A percentile compares a stretch with the other conserved stretches of the same genome.
phyloP scores from a whole-genome alignment of 495 filamentous ascomycete genomes.

The Tuber magnatum region DNA sequence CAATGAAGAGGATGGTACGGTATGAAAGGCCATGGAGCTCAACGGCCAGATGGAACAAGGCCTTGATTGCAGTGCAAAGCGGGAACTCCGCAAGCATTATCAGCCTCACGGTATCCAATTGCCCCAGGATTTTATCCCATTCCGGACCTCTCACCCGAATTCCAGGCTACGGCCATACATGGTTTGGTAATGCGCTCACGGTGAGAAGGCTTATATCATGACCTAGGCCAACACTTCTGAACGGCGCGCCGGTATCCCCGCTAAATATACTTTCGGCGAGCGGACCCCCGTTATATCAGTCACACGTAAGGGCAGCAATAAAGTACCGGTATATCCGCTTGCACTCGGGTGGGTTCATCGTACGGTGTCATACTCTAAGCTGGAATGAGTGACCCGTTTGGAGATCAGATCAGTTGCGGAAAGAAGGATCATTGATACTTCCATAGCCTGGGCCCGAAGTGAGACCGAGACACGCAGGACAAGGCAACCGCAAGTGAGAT shows the following conservation, averaged over 20 bases:
- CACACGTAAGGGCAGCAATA: background rate
- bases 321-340: background rate
- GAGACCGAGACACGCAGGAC: background rate
- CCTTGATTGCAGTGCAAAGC: background rate
- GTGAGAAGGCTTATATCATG: background rate
- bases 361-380: background rate
- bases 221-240: background rate
- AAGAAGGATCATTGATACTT: background rate
- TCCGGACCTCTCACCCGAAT: background rate
- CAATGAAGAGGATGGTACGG: background rate
- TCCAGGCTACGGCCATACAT: background rate
- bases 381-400: background rate
- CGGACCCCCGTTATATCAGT: background rate
- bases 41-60: background rate
- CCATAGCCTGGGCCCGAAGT: background rate
- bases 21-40: background rate
- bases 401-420: background rate
- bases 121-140: background rate
- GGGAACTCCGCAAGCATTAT: background rate
- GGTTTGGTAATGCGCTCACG: constrained; percentile 1
- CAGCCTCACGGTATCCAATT: background rate
- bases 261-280: background rate
- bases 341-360: background rate
- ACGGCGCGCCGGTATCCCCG: background rate
- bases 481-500: background rate